Evolutionary conservation across 345 rosid genomes (phyloP), one percentile per base, ranked within the genome.

Genomic region (Populus alba): DNA sequence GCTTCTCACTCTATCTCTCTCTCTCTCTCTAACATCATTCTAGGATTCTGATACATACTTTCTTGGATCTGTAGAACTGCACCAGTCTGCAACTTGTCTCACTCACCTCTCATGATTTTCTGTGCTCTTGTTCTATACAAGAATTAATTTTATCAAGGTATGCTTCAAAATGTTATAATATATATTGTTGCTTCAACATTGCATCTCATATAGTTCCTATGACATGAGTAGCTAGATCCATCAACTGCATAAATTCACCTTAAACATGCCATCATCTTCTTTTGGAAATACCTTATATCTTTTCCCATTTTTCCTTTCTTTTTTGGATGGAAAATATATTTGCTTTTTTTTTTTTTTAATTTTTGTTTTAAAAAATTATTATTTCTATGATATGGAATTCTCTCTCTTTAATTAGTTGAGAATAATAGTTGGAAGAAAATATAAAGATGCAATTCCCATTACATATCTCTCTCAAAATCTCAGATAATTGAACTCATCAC

Each of bases 11-110:
- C 59, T 23, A 81, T 59, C 77, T 72, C 55, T 57, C 68, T 65
- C 57, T 61, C 77, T 77, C 79, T 77, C 72, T 47, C 68, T 33
- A 61, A 69, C 76, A 41, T 53, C 39, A 75, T 45, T 71, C 75
- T 66, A 49, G 70, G 69, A 73, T 78, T 83, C 75, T 61, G 18
- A 20, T 18, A 17, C 22, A 25, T 55, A 70, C 77, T 86, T 81
- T 86, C 82, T 87, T 83, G 87, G 89, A 82, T 89, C 88, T 83
- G 81, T 70, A 67, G 77, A 74, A 43, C 70, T 75, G 83, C 79
- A 83, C 57, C 78, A n/a, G 74, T 77, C 81, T 77, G 84, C 85
- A 70, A 67, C 45, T 66, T 25, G 53, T 37, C 72, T 23, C 33
- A 68, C 72, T 71, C 53, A 53, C 29, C 78, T 75, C 83, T 53